Base-by-base conservation (phyloP, 306 rosid species). In the Fragaria ananassa region DNA sequence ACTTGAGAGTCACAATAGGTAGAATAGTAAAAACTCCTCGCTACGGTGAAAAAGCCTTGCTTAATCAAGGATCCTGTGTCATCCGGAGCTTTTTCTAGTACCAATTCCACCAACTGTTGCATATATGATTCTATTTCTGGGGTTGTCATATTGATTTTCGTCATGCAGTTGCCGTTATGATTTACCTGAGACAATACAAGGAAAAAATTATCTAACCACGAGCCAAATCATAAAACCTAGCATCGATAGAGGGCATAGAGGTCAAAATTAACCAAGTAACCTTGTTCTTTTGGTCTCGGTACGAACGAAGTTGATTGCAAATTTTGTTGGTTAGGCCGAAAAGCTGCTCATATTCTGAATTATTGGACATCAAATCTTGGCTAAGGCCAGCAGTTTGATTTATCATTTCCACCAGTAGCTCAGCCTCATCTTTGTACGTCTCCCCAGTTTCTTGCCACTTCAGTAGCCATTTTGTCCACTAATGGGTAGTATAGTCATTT, bases 401-500 rank as follows among this genome's bases (percentile, higher is more conserved):
- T 83, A 95, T 83, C 72, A 76, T 87, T 56, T 85, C 77, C 63
- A 83, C 96, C 70, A 92, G 74, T 49, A 95, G 83, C 81, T 89
- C 89, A 47, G 90, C 99, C 76, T 88, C 83, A 74, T 79, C 96
- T 78, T 80, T 70, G 58, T 86, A 74, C 74, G 46, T 81, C 80
- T 89, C 90, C 34, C 90, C 96, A 82, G 81, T 90, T 4, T 61
- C 79, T 78, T 83, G 74, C 97, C 99, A 92, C 80, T 83, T 87
- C 56, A 85, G 68, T 54, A 92, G 80, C 97, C 97, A 95, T 68
- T 89, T 88, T 77, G 79, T 77, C 99, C 97, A 95, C 96, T 95
- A 61, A 31, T 31, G 34, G 34, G 34, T 31, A 31, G 34, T 31
- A 31, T 31, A 2, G 34, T 2, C 3, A 2, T 31, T 31, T 31